A percentile compares a stretch with the other conserved stretches of the same genome.
Evolutionary conservation across 2,329 filamentous ascomycete species (phyloP).

Genomic region (Arthroderma uncinatum): DNA sequence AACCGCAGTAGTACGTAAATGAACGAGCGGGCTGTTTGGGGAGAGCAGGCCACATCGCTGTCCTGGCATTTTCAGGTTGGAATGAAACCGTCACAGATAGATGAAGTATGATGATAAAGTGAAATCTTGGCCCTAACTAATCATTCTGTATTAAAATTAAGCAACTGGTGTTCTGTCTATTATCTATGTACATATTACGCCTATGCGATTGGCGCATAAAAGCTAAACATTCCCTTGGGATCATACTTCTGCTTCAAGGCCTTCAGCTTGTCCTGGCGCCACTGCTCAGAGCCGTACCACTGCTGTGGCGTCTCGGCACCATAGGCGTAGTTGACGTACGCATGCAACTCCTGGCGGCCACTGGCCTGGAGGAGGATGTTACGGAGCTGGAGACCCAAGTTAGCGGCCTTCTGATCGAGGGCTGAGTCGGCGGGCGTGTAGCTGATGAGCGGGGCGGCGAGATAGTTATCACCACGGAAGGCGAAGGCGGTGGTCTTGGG

Average conservation of each 20-base stretch:
- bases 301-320: constrained; percentile 21
- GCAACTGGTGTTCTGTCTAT: not conserved
- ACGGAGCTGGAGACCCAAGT: constrained; percentile 24
- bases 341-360: constrained; percentile 16
- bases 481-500: constrained; percentile 36
- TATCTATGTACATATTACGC: not conserved
- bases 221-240: constrained; percentile 23
- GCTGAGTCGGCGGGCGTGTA: constrained; percentile 21
- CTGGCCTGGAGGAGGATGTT: constrained; percentile 19
- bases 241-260: constrained; percentile 29
- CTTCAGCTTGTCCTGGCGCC: constrained; percentile 24
- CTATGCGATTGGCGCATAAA: constrained; percentile 20
- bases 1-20: too few species aligned
- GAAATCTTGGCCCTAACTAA: not conserved
- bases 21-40: too few species aligned
- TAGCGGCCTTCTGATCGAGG: constrained; percentile 17
- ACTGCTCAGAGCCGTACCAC: constrained; percentile 25
- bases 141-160: not conserved
- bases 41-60: too few species aligned
- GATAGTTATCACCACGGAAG: constrained; percentile 37
- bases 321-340: constrained; percentile 26
- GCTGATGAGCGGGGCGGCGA: constrained; percentile 25
- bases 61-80: not conserved
- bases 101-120: too few species aligned
- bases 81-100: not conserved